A percentile compares a stretch with the other conserved stretches of the same genome.
phyloP scores from a whole-genome alignment of 2,329 filamentous ascomycete species.

The Nannizziopsis arthrosporioides region DNA sequence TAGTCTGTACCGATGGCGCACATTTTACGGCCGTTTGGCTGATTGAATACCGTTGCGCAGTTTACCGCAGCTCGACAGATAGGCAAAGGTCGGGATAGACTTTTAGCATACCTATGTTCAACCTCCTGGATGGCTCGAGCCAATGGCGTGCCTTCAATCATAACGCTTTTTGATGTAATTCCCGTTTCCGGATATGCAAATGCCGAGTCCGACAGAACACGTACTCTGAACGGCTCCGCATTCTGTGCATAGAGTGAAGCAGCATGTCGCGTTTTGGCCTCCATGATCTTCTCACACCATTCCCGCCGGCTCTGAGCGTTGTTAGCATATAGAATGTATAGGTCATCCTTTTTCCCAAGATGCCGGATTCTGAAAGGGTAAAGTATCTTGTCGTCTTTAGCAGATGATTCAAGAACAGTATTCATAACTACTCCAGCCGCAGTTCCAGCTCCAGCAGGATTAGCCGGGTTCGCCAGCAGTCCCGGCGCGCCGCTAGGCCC shows the following conservation, averaged over 20 bases:
- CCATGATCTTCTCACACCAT: constrained; percentile 88
- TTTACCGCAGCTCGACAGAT: constrained; percentile 82
- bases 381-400: constrained; percentile 67
- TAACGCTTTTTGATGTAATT: constrained; percentile 54
- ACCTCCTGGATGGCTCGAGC: constrained; percentile 84
- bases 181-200: constrained; percentile 46
- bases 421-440: constrained; percentile 32
- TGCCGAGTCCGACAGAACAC: constrained; percentile 82
- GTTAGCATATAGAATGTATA: constrained; percentile 80
- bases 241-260: constrained; percentile 82
- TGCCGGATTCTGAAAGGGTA: constrained; percentile 96
- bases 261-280: constrained; percentile 89
- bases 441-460: constrained; percentile 47
- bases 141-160: constrained; percentile 80
- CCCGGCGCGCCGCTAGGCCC: constrained; percentile 43
- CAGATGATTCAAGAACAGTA: constrained; percentile 38
- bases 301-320: constrained; percentile 63
- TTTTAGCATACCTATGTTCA: constrained; percentile 56
- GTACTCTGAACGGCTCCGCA: constrained; percentile 84
- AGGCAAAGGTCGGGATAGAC: constrained; percentile 56
- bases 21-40: constrained; percentile 69
- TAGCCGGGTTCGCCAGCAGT: constrained; percentile 50
- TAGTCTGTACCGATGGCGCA: constrained; percentile 92
- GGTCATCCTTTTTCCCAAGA: constrained; percentile 63
- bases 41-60: constrained; percentile 79